These are phyloP conservation scores for Starmera amethionina DNA, from an alignment of 805 yeast species.

Conservation along the genomic window DNA sequence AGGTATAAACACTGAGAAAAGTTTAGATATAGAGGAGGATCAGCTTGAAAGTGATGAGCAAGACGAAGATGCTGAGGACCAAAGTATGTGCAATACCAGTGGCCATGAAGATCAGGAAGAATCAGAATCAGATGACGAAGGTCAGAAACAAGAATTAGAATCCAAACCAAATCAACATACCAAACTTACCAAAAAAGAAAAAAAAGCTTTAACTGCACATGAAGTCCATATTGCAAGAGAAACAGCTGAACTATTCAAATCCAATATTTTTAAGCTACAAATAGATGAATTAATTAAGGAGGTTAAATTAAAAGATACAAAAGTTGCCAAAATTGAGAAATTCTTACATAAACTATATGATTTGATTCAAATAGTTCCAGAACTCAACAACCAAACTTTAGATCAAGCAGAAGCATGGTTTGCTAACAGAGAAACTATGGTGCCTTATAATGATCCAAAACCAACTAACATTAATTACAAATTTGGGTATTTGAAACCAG, in stretches of 20 bases:
- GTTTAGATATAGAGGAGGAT: neutral
- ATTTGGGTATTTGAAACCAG: conserved; percentile 62
- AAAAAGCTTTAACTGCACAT: conserved; percentile 46
- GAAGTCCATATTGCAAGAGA: conserved; percentile 89
- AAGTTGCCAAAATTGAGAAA: conserved; percentile 57
- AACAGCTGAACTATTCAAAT: conserved; percentile 88
- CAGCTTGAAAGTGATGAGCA: neutral
- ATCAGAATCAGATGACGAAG: conserved; percentile 8
- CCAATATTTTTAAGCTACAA: conserved; percentile 90
- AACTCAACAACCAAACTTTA: conserved; percentile 38
- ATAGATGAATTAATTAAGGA: conserved; percentile 86
- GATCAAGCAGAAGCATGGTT: conserved; percentile 50
- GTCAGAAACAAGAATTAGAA: conserved; percentile 14
- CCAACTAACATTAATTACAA: conserved; percentile 66
- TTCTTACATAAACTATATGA: conserved; percentile 67
- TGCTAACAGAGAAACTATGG: conserved; percentile 39
- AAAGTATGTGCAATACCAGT: neutral
- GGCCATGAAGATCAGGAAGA: conserved; percentile 5
- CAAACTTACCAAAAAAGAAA: conserved; percentile 6
- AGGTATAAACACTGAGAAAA: neutral
- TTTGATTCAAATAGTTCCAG: conserved; percentile 55
- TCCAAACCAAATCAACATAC: neutral
- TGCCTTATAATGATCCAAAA: conserved; percentile 89
- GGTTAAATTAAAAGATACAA: conserved; percentile 61
- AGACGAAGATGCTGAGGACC: neutral